Conservation (phyloP, 352 stramenopile genomes). For the Phytophthora constricta region DNA sequence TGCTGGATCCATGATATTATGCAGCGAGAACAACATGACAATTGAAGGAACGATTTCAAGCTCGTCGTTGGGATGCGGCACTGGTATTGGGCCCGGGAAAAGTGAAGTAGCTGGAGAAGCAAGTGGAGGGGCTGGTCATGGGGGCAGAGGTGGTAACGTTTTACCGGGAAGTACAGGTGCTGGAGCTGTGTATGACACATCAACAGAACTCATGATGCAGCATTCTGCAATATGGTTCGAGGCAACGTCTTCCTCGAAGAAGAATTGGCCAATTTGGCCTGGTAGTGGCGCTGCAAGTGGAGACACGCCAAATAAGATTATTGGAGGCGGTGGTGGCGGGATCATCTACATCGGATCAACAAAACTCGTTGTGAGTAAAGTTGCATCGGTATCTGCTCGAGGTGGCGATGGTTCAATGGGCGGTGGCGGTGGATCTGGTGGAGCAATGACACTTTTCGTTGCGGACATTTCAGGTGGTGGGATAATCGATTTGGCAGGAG, state of each 20-base stretch:
- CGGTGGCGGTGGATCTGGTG: slow-evolving; percentile 76
- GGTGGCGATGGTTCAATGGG: slow-evolving; percentile 63
- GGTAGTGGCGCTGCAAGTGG: slow-evolving; percentile 66
- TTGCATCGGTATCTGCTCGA: slow-evolving; percentile 52
- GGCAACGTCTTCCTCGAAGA: slow-evolving; percentile 8
- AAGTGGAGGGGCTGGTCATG: slow-evolving; percentile 75
- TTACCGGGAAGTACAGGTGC: slow-evolving; percentile 59
- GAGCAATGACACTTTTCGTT: slow-evolving; percentile 68
- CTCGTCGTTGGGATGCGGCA: slow-evolving; percentile 51
- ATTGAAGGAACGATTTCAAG: slow-evolving; percentile 50
- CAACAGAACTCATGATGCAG: slow-evolving; percentile 23
- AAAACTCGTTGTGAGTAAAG: slow-evolving; percentile 53
- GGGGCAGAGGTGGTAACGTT: slow-evolving; percentile 65
- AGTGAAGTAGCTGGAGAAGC: slow-evolving; percentile 55
- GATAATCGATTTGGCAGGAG: slow-evolving; percentile 62
- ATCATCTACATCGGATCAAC: slow-evolving; percentile 72
- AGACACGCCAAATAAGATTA: slow-evolving; percentile 56
- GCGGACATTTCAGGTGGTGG: slow-evolving; percentile 66
- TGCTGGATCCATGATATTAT: slow-evolving; percentile 67
- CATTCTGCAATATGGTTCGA: slow-evolving; percentile 16
- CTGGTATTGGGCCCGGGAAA: slow-evolving; percentile 60
- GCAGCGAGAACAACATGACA: slow-evolving; percentile 46
- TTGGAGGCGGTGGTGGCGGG: slow-evolving; percentile 71
- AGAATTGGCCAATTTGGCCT: slow-evolving; percentile 68
- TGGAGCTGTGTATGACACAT: slow-evolving; percentile 52